phyloP scores from a whole-genome alignment of 1,139 yeast species.

The Pneumocystis carinii region DNA sequence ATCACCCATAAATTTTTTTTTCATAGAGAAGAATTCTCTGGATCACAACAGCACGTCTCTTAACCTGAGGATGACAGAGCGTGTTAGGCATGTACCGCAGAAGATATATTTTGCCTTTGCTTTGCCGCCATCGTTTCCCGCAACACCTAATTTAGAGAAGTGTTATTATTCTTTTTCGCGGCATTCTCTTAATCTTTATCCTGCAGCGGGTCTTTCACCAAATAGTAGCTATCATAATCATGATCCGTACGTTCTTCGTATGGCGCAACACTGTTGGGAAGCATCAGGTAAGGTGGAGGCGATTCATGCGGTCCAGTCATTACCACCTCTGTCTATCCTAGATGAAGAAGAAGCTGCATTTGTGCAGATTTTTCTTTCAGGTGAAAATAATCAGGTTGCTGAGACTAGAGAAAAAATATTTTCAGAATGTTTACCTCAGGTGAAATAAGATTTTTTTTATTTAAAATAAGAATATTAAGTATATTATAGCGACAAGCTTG shows the following conservation, averaged over 20 bases:
- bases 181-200: neutral
- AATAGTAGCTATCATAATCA: neutral
- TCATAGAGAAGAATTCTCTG: too few species aligned
- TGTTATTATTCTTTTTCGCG: neutral
- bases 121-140: neutral
- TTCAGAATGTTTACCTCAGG: neutral
- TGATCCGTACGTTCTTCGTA: neutral
- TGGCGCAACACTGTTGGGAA: neutral
- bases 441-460: too few species aligned
- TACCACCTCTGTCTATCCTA: neutral
- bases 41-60: too few species aligned
- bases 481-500: neutral
- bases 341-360: neutral
- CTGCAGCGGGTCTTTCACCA: neutral
- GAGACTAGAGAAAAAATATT: neutral
- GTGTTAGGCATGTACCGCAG: neutral
- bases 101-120: neutral
- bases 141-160: neutral
- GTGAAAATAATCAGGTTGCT: neutral
- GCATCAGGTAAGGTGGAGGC: neutral
- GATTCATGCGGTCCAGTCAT: neutral
- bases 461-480: too few species aligned
- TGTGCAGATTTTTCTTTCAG: neutral
- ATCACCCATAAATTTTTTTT: too few species aligned
- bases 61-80: neutral